phyloP scores from a whole-genome alignment of 208 protist species.

The Leishmania lainsoni region DNA sequence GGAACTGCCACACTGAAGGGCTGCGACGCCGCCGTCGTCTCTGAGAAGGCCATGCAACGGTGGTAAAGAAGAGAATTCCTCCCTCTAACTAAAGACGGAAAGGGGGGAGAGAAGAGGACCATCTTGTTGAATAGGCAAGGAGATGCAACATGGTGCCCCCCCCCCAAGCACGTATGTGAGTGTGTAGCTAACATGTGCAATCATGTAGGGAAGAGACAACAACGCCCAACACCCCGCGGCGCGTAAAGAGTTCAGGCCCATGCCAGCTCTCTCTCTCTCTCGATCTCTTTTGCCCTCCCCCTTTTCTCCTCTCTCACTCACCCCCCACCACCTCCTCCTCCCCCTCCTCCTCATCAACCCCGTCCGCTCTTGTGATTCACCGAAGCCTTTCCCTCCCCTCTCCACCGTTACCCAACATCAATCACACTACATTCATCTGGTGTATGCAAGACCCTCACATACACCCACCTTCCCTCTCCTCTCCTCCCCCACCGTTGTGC shows the following conservation, averaged over 20 bases:
- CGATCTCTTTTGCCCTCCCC: neutral
- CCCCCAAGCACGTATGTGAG: neutral
- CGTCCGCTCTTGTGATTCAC: neutral
- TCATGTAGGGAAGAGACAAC: neutral
- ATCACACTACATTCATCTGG: neutral
- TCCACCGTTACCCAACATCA: neutral
- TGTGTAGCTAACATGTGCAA: neutral
- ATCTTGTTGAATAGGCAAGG: neutral
- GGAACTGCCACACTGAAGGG: constrained; percentile 15
- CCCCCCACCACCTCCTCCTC: neutral
- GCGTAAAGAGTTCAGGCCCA: neutral
- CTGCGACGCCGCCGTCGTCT: constrained; percentile 23
- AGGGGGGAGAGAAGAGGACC: neutral
- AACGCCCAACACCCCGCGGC: neutral
- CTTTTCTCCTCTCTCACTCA: neutral
- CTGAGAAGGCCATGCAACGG: constrained; percentile 18
- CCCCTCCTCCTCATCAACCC: neutral
- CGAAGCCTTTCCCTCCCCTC: neutral
- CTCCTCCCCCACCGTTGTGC: neutral
- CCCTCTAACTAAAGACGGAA: neutral
- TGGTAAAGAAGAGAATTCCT: constrained; percentile 27
- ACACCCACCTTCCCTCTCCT: neutral
- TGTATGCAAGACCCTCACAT: neutral
- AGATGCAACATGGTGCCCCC: neutral
- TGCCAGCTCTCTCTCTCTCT: neutral